phyloP scores from a whole-genome alignment of 2,329 filamentous ascomycete species.

The Aspergillus sp. region DNA sequence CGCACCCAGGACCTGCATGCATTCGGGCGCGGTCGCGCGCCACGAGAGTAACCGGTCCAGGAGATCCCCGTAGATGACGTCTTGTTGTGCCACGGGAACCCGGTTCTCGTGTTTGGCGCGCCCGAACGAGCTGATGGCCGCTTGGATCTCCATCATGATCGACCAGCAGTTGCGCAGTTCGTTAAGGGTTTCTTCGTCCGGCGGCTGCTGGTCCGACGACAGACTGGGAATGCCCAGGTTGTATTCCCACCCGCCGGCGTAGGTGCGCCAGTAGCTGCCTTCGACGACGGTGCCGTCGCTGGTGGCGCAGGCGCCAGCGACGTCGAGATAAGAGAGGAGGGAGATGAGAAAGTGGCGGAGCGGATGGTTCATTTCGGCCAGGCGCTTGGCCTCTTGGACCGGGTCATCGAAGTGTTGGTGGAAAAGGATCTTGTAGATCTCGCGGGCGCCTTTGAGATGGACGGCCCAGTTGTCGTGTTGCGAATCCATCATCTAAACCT shows the following conservation, averaged over 20 bases:
- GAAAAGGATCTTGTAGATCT: slow-evolving; percentile 30
- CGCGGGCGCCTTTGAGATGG: slow-evolving; percentile 32
- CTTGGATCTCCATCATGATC: slow-evolving; percentile 28
- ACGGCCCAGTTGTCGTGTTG: slow-evolving; percentile 32
- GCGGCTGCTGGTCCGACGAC: slow-evolving; percentile 10
- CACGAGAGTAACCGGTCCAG: slow-evolving; percentile 21
- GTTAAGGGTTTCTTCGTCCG: slow-evolving; percentile 16
- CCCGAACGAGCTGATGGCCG: slow-evolving; percentile 25
- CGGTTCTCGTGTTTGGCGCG: slow-evolving; percentile 22
- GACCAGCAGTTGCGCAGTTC: slow-evolving; percentile 26
- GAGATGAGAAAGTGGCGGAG: slow-evolving; percentile 32
- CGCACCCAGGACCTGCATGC: slow-evolving; percentile 19
- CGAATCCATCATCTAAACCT: slow-evolving; percentile 30
- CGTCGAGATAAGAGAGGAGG: slow-evolving; percentile 33
- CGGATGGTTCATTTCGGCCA: slow-evolving; percentile 25
- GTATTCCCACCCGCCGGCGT: slow-evolving; percentile 33
- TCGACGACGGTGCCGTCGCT: slow-evolving; percentile 30
- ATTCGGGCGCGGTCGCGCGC: slow-evolving; percentile 22
- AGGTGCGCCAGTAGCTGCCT: slow-evolving; percentile 32
- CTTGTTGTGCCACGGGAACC: slow-evolving; percentile 22
- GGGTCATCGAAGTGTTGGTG: slow-evolving; percentile 16
- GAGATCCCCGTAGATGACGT: slow-evolving; percentile 21
- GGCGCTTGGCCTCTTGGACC: slow-evolving; percentile 18
- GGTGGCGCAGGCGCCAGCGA: slow-evolving; percentile 32
- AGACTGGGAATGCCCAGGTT: slow-evolving; percentile 27